Evolutionary conservation across 2,329 filamentous ascomycete genomes (phyloP).

Genomic region (Aspergillus brunneoviolaceus): DNA sequence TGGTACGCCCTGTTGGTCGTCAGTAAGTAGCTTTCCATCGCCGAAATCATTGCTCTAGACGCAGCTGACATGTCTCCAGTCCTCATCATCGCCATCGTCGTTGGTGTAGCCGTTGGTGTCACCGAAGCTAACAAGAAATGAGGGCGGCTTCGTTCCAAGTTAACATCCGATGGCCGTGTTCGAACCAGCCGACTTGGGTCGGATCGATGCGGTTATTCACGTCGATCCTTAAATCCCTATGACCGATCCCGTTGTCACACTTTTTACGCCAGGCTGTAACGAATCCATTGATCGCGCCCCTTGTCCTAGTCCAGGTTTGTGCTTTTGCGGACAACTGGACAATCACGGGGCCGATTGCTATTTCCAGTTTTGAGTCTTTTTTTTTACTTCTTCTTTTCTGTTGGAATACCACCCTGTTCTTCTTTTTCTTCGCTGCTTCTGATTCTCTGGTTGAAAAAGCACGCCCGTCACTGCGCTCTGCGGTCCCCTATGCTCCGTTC

Average conservation of each 20-base stretch:
- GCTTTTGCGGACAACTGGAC: background rate
- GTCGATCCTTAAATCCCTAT: background rate
- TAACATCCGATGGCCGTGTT: background rate
- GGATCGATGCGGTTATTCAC: slow-evolving; percentile 7
- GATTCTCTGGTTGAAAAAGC: slow-evolving; percentile 19
- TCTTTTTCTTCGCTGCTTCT: slow-evolving; percentile 6
- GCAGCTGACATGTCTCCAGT: slow-evolving; percentile 36
- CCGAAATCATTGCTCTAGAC: background rate
- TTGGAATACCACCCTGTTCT: slow-evolving; percentile 23
- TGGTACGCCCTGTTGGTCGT: slow-evolving; percentile 87
- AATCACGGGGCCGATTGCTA: slow-evolving; percentile 18
- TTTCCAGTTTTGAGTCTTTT: slow-evolving; percentile 20
- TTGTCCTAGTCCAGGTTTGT: slow-evolving; percentile 1
- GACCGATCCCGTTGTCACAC: background rate
- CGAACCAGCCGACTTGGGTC: slow-evolving; percentile 4
- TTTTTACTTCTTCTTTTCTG: slow-evolving; percentile 9
- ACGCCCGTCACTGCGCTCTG: slow-evolving; percentile 4
- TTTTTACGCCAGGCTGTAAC: slow-evolving; percentile 2
- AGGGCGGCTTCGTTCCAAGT: background rate
- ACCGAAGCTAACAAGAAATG: slow-evolving; percentile 31
- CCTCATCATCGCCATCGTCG: slow-evolving; percentile 55
- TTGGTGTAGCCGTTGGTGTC: slow-evolving; percentile 52
- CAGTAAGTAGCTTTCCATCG: slow-evolving; percentile 45
- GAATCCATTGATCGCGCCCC: slow-evolving; percentile 6
- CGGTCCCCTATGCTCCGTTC: slow-evolving; percentile 7